These are phyloP conservation scores for Jatropha multifida DNA, from an alignment of 441 rosid species.

Conservation along the genomic window DNA sequence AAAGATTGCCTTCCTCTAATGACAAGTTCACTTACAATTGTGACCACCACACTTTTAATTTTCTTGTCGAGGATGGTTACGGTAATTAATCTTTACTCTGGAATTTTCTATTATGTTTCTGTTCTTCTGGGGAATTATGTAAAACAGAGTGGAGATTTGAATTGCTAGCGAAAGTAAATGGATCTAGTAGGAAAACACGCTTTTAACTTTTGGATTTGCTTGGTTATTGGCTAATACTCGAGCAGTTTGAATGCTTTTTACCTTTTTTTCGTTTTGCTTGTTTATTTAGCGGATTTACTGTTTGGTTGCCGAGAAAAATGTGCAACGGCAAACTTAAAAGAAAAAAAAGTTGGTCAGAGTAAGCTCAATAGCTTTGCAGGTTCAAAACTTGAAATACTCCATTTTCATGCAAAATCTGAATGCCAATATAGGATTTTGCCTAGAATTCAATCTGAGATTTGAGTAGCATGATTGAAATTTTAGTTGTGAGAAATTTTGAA, in stretches of 20 bases:
- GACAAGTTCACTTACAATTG: slow-evolving; percentile 92
- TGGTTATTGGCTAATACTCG: neutral
- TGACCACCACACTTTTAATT: slow-evolving; percentile 86
- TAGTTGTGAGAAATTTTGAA: neutral
- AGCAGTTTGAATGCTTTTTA: neutral
- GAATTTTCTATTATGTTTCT: neutral
- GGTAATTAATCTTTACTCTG: slow-evolving; percentile 38
- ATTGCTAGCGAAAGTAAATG: slow-evolving; percentile 21
- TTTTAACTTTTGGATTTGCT: neutral
- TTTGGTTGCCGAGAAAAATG: slow-evolving; percentile 15
- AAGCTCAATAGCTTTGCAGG: neutral
- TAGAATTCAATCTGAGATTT: neutral
- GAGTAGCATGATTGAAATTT: neutral
- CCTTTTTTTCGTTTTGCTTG: neutral
- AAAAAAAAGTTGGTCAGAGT: neutral
- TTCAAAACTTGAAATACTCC: neutral
- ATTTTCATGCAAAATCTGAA: neutral
- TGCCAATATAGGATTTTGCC: neutral
- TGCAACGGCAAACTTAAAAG: neutral
- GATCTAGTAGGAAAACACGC: slow-evolving; percentile 38
- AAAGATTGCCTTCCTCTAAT: slow-evolving; percentile 68
- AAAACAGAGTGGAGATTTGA: slow-evolving; percentile 5
- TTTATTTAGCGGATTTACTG: neutral
- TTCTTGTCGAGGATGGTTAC: slow-evolving; percentile 84
- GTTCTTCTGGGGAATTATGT: neutral